Base-by-base conservation (phyloP, 2,329 filamentous ascomycete species). In the Purpureocillium lavendulum region DNA sequence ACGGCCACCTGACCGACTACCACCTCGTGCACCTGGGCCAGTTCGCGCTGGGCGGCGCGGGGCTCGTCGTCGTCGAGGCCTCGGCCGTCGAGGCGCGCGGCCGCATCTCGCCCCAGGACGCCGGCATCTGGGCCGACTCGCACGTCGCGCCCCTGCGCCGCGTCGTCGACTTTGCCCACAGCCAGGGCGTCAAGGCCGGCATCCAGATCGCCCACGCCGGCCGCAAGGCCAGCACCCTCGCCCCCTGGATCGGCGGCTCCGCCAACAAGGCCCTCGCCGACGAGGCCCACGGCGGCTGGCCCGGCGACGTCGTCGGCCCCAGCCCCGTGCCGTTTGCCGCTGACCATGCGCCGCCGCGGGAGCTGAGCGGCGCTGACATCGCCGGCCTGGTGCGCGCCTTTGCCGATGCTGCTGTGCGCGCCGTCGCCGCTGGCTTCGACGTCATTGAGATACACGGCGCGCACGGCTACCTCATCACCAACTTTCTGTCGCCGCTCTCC, bases 131-230 rank as follows among this genome's bases (percentile, higher is more conserved):
- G 89, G 71, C 83, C 45, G 89, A 95, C 58, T 78, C 73, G 28
- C 89, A 96, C 59, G 82, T 89, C 44, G 80, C 73, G 46, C 80
- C 81, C 0, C 64, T 94, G 42, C 75, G 72, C 55, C 73, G 75
- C 43, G 73, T 90, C 34, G 76, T 81, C 29, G 84, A 94, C 45
- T 94, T 88, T 46, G 77, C 83, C 3, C 87, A 94, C 65, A 78
- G 75, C 18, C 88, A 94, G 61, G 74, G 72, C 55, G 80, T 87
- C 53, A 78, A 84, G 47, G 78, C 86, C 38, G 87, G 76, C 38
- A 81, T 94, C 45, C 88, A 95, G 65, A 70, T 94, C 4, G 85
- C 68, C 1, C 88, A 95, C 53, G 87, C 87, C 0, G 88, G 88
- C 2, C 69, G 81, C 40, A 84, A 84, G 60, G 79, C 74, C 2